Evolutionary conservation across 2,329 filamentous ascomycete species (phyloP).

Genomic region (Hymenoscyphus fraxineus): DNA sequence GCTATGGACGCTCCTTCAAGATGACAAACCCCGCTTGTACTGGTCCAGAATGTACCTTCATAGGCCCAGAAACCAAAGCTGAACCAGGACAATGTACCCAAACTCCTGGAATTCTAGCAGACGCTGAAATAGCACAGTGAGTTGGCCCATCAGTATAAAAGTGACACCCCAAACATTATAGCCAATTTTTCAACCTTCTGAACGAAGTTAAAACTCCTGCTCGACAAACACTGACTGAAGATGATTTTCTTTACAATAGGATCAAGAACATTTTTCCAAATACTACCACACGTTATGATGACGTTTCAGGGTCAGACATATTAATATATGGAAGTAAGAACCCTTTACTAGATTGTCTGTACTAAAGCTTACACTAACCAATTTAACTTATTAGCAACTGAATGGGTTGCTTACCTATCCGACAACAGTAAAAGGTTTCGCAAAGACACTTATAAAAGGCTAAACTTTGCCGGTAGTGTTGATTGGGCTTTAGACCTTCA

Average conservation of each 20-base stretch:
- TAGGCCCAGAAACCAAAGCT: conserved; percentile 28
- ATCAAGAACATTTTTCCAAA: not conserved
- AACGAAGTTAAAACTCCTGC: conserved; percentile 18
- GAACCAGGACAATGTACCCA: conserved; percentile 32
- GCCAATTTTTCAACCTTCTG: no score
- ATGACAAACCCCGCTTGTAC: conserved; percentile 33
- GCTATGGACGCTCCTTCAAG: conserved; percentile 36
- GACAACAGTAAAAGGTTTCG: conserved; percentile 27
- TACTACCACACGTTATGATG: conserved; percentile 19
- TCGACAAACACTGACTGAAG: conserved; percentile 17
- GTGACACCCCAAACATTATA: no score
- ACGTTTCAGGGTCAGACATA: conserved; percentile 21
- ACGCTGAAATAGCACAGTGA: conserved; percentile 26
- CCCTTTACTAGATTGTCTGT: conserved; percentile 14
- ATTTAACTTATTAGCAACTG: conserved; percentile 6
- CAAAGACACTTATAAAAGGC: conserved; percentile 18
- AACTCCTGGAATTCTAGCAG: conserved; percentile 34
- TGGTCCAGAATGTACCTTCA: conserved; percentile 27
- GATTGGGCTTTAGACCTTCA: conserved; percentile 37
- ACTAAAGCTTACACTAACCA: no score
- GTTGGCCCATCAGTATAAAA: not conserved
- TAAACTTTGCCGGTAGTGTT: conserved; percentile 32
- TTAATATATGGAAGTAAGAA: conserved; percentile 16
- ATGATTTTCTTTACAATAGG: not conserved
- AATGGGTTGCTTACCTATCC: conserved; percentile 31